phyloP scores from a whole-genome alignment of 257 asterid species.

The Solanum lycopersicoides region DNA sequence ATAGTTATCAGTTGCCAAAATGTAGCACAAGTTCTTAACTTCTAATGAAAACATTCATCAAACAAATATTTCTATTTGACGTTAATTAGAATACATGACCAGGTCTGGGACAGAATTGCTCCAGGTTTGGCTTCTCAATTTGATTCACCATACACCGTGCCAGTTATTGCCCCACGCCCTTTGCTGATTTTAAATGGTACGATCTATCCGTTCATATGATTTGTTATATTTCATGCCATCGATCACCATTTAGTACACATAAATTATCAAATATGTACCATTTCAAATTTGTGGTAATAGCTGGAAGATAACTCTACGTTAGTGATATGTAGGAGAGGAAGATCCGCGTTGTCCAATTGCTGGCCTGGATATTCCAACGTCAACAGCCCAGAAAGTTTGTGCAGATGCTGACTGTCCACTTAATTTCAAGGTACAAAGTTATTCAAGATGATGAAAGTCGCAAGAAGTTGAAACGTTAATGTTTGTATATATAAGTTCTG shows the following conservation, averaged over 20 bases:
- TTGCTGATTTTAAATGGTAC: slow-evolving; percentile 76
- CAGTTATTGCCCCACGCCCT: slow-evolving; percentile 73
- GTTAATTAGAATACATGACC: background rate
- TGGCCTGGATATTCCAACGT: slow-evolving; percentile 53
- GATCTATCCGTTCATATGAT: background rate
- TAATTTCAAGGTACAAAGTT: slow-evolving; percentile 41
- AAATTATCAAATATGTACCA: background rate
- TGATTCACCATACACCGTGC: slow-evolving; percentile 66
- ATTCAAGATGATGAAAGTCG: background rate
- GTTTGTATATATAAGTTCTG: background rate
- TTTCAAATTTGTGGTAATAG: background rate
- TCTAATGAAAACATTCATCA: background rate
- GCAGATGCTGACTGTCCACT: slow-evolving; percentile 20
- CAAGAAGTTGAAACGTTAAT: background rate
- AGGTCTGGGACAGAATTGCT: slow-evolving; percentile 96
- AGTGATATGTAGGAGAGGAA: slow-evolving; percentile 35
- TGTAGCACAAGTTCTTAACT: background rate
- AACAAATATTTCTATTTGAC: background rate
- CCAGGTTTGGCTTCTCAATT: slow-evolving; percentile 73
- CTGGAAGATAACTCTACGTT: background rate
- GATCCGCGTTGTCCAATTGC: slow-evolving; percentile 79
- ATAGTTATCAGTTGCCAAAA: background rate
- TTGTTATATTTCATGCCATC: background rate
- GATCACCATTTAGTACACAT: background rate
- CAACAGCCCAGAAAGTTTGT: slow-evolving; percentile 29